A percentile compares a stretch with the other conserved stretches of the same genome.
phyloP scores from a whole-genome alignment of 225 moss, liverwort and hornwort species.

The Thuidium tamariscinum region DNA sequence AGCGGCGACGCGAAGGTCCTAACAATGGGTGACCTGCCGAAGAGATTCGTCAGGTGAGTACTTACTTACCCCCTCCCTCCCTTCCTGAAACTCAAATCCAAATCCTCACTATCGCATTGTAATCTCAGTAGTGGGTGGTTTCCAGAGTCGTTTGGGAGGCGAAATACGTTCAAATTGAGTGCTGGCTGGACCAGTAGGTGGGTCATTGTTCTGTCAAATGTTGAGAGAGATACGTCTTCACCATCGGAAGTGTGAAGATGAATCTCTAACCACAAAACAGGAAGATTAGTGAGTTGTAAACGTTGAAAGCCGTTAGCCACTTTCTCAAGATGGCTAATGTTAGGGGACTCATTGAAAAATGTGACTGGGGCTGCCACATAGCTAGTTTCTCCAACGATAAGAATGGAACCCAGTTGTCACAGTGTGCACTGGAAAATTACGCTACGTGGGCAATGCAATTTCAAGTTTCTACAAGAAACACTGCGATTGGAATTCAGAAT shows the following conservation, averaged over 20 bases:
- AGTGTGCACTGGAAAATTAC: neutral
- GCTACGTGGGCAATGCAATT: neutral
- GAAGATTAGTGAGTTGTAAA: neutral
- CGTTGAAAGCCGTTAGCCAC: neutral
- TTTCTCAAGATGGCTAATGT: neutral
- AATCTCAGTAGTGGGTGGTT: neutral
- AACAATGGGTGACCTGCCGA: slow-evolving; percentile 13
- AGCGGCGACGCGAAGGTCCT: neutral
- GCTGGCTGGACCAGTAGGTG: neutral
- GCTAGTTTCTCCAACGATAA: neutral
- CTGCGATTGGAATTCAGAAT: neutral
- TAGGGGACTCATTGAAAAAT: neutral
- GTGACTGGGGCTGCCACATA: neutral
- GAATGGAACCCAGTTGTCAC: neutral
- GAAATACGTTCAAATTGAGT: neutral
- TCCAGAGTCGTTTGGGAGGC: neutral
- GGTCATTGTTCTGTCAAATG: neutral
- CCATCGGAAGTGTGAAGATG: neutral
- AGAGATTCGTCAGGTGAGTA: slow-evolving; percentile 25
- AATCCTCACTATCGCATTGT: neutral
- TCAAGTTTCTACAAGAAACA: neutral
- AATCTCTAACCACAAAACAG: neutral
- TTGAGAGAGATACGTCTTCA: neutral
- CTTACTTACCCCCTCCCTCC: neutral
- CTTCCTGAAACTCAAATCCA: neutral